Percentiles rank a stretch among this genome's conserved stretches.
phyloP scores from a whole-genome alignment of 2,329 filamentous ascomycete species.

The Phialophora tarda region DNA sequence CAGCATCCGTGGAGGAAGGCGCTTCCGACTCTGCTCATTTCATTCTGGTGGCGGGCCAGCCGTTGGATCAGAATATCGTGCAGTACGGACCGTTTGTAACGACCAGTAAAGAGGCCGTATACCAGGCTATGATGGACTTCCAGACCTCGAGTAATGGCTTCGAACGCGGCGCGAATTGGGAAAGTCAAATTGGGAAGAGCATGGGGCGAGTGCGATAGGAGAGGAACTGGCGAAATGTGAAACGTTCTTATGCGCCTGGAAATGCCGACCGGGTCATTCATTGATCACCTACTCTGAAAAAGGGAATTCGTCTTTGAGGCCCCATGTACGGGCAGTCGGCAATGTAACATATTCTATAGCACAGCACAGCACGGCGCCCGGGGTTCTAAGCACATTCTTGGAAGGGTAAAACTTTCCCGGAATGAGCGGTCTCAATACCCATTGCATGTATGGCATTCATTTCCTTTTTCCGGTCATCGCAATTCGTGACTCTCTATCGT shows the following conservation, averaged over 20 bases:
- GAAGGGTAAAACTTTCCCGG: background rate
- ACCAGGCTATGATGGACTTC: constrained; percentile 77
- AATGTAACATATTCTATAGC: background rate
- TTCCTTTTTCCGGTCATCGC: background rate
- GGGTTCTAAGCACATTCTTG: background rate
- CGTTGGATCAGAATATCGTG: constrained; percentile 78
- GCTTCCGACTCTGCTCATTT: constrained; percentile 62
- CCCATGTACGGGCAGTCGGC: background rate
- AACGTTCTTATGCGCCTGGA: background rate
- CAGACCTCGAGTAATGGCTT: constrained; percentile 77
- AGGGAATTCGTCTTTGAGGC: background rate
- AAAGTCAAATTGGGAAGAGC: constrained; percentile 83
- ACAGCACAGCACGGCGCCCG: background rate
- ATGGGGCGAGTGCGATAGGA: constrained; percentile 54
- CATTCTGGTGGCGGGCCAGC: constrained; percentile 76
- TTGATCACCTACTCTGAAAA: background rate
- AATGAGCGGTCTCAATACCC: background rate
- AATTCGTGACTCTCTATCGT: background rate
- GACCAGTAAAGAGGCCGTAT: constrained; percentile 72
- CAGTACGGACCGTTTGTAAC: constrained; percentile 89
- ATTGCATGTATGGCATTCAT: background rate
- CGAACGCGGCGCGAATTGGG: constrained; percentile 77
- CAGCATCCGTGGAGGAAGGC: constrained; percentile 69
- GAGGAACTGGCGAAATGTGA: background rate
- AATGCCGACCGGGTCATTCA: background rate